Conservation (phyloP, 805 yeast species). For the Kuraishia capsulata region DNA sequence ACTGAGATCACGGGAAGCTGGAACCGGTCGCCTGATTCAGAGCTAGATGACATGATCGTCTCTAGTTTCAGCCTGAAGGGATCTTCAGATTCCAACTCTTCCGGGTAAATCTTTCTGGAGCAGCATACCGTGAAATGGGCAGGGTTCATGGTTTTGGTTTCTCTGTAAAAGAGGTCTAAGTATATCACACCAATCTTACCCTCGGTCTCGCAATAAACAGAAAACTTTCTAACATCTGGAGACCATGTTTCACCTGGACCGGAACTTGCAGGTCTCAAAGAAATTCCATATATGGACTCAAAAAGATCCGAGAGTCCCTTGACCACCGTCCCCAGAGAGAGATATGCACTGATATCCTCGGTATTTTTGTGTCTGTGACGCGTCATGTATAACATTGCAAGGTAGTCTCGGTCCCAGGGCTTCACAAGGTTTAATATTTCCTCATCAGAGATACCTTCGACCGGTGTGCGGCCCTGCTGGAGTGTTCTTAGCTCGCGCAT, state of each 20-base stretch:
- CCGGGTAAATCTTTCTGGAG: slow-evolving; percentile 66
- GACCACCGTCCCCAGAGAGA: slow-evolving; percentile 80
- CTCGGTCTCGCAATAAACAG: slow-evolving; percentile 57
- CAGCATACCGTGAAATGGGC: slow-evolving; percentile 96
- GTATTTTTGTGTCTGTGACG: slow-evolving; percentile 25
- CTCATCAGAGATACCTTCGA: slow-evolving; percentile 18
- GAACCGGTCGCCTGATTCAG: slow-evolving; percentile 40
- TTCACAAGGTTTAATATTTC: slow-evolving; percentile 39
- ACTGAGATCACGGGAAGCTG: slow-evolving; percentile 88
- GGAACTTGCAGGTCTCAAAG: slow-evolving; percentile 57
- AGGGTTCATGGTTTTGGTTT: slow-evolving; percentile 71
- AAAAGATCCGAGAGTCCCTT: slow-evolving; percentile 73
- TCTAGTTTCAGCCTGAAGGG: slow-evolving; percentile 22
- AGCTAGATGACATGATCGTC: slow-evolving; percentile 27
- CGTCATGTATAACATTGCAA: slow-evolving; percentile 19
- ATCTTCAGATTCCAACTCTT: slow-evolving; percentile 34
- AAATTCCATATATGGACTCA: slow-evolving; percentile 64
- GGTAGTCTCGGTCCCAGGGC: slow-evolving; percentile 91
- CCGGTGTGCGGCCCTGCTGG: slow-evolving; percentile 21
- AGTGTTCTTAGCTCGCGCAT: slow-evolving; percentile 46
- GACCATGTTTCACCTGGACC: slow-evolving; percentile 81
- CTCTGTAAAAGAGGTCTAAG: slow-evolving; percentile 77
- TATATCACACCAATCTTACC: slow-evolving; percentile 75
- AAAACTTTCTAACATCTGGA: slow-evolving; percentile 71
- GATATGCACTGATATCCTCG: slow-evolving; percentile 55